Base-by-base conservation (phyloP, 2,329 filamentous ascomycete species). In the Ceratocystis ficicola region DNA sequence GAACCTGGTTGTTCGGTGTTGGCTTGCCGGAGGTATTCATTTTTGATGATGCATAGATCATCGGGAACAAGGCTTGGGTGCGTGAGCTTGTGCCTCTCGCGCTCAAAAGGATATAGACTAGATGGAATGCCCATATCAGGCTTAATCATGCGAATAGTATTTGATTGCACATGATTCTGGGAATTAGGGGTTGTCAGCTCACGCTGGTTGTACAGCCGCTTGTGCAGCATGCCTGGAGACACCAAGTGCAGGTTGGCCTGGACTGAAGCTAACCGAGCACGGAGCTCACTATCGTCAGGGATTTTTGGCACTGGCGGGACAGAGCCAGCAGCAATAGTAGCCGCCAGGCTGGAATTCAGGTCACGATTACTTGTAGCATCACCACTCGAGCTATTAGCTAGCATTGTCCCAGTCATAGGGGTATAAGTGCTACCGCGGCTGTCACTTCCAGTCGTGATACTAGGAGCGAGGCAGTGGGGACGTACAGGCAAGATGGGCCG, bases 1-100 rank as follows among this genome's bases (percentile, higher is more conserved):
- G 30, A 32, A 1, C 17, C 15, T 30, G 55, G 28, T 8, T 59
- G 25, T 36, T 7, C 36, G 41, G 5, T 6, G 60, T 25, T 22
- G 25, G 41, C 20, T 5, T 62, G 17, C 12, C n/a, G 60, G 22
- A 15, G 46, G 17, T 5, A 17, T 25, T 5, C 60, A 10, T 57
- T 59, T 28, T 67, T 67, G 30, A 36, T 48, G n/a, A 67, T 62
- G n/a, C 52, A 28, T 15, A 67, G 57, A 2, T 67, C 66, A 28
- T 62, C 66, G 2, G 66, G 63, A 5, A 57, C 66, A 17, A 67
- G 46, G 12, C 63, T 62, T 5, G 63, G 62, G 25, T 65, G 61
- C 3, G 62, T 67, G n/a, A 66, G 55, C 10, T 61, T 61, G 52
- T 48, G 22, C 1, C 64, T 52, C 50, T 55, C 55, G 3, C 44